Percentiles rank a stretch among this genome's conserved stretches.
Conservation (phyloP, 768 basidiomycete genomes). For the Pilatotrama ljubarskyi region DNA sequence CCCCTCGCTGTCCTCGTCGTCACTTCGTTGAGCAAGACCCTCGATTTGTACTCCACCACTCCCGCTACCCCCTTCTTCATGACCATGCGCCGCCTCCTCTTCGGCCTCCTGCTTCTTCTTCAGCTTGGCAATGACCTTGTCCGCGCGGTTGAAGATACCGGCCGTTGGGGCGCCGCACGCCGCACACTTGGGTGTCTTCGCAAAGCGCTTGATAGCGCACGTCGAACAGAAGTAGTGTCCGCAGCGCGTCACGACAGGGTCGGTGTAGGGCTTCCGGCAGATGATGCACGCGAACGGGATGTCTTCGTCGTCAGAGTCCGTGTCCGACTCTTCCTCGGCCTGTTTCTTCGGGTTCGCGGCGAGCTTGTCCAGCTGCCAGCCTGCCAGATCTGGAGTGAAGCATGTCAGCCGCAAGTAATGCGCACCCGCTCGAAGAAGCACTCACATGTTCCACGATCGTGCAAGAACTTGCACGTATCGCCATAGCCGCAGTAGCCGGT, state of each 20-base stretch:
- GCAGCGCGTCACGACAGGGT: slow-evolving; percentile 94
- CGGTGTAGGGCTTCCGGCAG: slow-evolving; percentile 91
- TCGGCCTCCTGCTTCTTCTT: slow-evolving; percentile 68
- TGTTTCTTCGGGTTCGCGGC: slow-evolving; percentile 73
- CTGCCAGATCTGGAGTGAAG: slow-evolving; percentile 72
- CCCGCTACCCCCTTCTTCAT: slow-evolving; percentile 18
- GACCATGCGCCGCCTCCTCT: slow-evolving; percentile 48
- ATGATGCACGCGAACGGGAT: slow-evolving; percentile 98
- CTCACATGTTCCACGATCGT: slow-evolving; percentile 94
- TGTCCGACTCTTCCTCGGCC: slow-evolving; percentile 60
- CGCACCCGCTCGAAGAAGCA: slow-evolving; percentile 26
- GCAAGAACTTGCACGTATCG: slow-evolving; percentile 98
- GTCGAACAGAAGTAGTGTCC: slow-evolving; percentile 95
- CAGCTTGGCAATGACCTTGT: slow-evolving; percentile 87
- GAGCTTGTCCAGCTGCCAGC: slow-evolving; percentile 97
- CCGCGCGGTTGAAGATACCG: slow-evolving; percentile 95
- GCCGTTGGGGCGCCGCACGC: slow-evolving; percentile 93
- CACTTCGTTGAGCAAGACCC: slow-evolving; percentile 41
- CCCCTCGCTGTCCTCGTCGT: slow-evolving; percentile 32
- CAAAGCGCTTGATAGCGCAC: slow-evolving; percentile 93
- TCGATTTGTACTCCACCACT: slow-evolving; percentile 46
- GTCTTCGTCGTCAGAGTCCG: slow-evolving; percentile 79
- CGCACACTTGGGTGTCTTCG: slow-evolving; percentile 92
- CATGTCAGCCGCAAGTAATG: slow-evolving; percentile 23
- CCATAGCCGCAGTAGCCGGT: slow-evolving; percentile 99